Conservation (phyloP, 352 stramenopile species). For the Globisporangium megalacanthum region DNA sequence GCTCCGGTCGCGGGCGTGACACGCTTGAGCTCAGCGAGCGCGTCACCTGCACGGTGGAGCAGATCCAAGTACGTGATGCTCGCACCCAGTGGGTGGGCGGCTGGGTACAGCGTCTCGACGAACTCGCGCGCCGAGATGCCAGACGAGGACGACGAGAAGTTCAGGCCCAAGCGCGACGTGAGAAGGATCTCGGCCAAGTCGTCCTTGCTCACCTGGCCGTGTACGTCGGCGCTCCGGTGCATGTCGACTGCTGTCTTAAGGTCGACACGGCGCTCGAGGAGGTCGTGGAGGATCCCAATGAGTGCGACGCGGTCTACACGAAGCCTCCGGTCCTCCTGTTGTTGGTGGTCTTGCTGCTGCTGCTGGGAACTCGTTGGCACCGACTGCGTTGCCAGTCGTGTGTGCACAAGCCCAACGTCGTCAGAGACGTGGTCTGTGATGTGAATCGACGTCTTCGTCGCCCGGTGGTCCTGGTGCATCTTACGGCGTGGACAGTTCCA, state of each 20-base stretch:
- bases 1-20: background rate
- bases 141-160: slow-evolving; percentile 29
- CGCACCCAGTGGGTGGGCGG: slow-evolving; percentile 12
- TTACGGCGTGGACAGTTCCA: slow-evolving; percentile 62
- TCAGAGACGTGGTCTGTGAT: slow-evolving; percentile 40
- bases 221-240: slow-evolving; percentile 45
- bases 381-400: slow-evolving; percentile 7
- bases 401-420: slow-evolving; percentile 11
- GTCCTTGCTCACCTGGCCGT: slow-evolving; percentile 50
- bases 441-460: slow-evolving; percentile 48
- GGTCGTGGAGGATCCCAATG: slow-evolving; percentile 57
- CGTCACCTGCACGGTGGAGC: slow-evolving; percentile 50
- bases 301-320: slow-evolving; percentile 25
- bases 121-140: slow-evolving; percentile 50
- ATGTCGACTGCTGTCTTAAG: slow-evolving; percentile 71
- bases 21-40: slow-evolving; percentile 43
- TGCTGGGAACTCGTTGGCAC: slow-evolving; percentile 6
- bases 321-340: slow-evolving; percentile 17
- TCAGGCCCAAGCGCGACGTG: slow-evolving; percentile 51
- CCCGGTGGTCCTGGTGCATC: slow-evolving; percentile 56
- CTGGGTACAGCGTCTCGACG: slow-evolving; percentile 54
- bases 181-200: slow-evolving; percentile 64
- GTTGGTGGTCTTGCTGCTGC: background rate
- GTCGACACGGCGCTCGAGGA: slow-evolving; percentile 62
- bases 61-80: slow-evolving; percentile 54